Conservation (phyloP, 2,329 filamentous ascomycete genomes). For the Pestalotiopsis sp. region DNA sequence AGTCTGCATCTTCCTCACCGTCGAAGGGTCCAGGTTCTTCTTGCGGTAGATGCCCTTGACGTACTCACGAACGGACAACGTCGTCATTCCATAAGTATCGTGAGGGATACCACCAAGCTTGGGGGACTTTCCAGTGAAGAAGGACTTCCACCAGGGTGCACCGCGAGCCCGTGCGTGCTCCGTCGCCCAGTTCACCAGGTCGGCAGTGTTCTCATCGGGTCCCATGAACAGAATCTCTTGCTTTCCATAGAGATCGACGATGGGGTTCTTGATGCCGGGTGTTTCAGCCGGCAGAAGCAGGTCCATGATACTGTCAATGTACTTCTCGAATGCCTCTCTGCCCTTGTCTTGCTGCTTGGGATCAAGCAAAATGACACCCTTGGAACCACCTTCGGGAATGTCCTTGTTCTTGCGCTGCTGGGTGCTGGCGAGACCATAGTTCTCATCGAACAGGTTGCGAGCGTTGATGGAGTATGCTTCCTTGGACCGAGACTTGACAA, state of each 20-base stretch:
- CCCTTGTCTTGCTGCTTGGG: slow-evolving; percentile 93
- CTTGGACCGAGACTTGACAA: slow-evolving; percentile 96
- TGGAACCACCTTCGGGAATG: slow-evolving; percentile 96
- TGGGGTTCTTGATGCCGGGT: slow-evolving; percentile 97
- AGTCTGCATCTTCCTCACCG: slow-evolving; percentile 93
- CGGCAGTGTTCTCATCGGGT: slow-evolving; percentile 97
- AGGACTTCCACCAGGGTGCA: slow-evolving; percentile 99
- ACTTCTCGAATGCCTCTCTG: slow-evolving; percentile 95
- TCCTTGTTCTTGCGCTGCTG: slow-evolving; percentile 99
- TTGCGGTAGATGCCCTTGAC: slow-evolving; percentile 97
- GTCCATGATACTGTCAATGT: slow-evolving; percentile 98
- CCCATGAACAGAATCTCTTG: slow-evolving; percentile 98
- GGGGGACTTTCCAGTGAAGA: slow-evolving; percentile 98
- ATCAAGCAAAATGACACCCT: slow-evolving; percentile 95
- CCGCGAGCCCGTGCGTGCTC: slow-evolving; percentile 86
- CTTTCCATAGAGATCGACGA: slow-evolving; percentile 93
- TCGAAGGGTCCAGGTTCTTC: slow-evolving; percentile 82
- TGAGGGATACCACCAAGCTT: slow-evolving; percentile 96
- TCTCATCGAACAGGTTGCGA: slow-evolving; percentile 95
- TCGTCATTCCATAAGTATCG: slow-evolving; percentile 97
- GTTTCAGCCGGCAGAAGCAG: slow-evolving; percentile 86
- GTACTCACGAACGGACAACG: slow-evolving; percentile 92
- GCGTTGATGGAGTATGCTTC: slow-evolving; percentile 97
- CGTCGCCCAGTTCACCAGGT: slow-evolving; percentile 98
- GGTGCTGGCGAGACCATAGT: slow-evolving; percentile 96